Conservation (phyloP, 2,329 filamentous ascomycete species). For the Cyphellophora europaea region DNA sequence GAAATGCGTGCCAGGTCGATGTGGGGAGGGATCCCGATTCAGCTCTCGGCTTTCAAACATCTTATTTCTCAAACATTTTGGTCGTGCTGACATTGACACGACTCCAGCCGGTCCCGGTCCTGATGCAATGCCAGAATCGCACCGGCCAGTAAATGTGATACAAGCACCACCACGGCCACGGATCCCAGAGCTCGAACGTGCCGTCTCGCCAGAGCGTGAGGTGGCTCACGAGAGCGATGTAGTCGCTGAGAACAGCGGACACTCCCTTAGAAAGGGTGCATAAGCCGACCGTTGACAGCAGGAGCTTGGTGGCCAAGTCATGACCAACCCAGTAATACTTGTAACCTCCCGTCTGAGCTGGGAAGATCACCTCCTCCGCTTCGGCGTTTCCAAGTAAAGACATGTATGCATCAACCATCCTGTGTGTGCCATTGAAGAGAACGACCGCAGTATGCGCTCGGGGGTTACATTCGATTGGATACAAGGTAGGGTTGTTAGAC, state of each 20-base stretch:
- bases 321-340: slow-evolving; percentile 59
- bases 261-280: slow-evolving; percentile 19
- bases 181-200: slow-evolving; percentile 40
- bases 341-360: slow-evolving; percentile 7
- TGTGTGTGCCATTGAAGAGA: slow-evolving; percentile 41
- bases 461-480: slow-evolving; percentile 64
- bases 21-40: too few species aligned
- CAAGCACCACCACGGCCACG: slow-evolving; percentile 40
- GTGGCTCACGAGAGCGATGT: slow-evolving; percentile 30
- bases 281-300: slow-evolving; percentile 38
- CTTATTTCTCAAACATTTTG: slow-evolving; percentile 42
- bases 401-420: slow-evolving; percentile 44
- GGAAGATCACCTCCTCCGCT: slow-evolving; percentile 1
- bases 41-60: too few species aligned
- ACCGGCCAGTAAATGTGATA: slow-evolving; percentile 46
- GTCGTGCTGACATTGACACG: slow-evolving; percentile 59
- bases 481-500: slow-evolving; percentile 30
- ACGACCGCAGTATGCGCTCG: slow-evolving; percentile 59
- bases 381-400: slow-evolving; percentile 28
- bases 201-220: slow-evolving; percentile 40
- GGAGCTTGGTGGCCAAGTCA: slow-evolving; percentile 46
- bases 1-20: too few species aligned
- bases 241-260: slow-evolving; percentile 1
- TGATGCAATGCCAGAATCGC: slow-evolving; percentile 37
- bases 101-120: slow-evolving; percentile 47